These are phyloP conservation scores for Nothopassalora personata DNA, from an alignment of 2,329 filamentous ascomycete species.

Conservation along the genomic window DNA sequence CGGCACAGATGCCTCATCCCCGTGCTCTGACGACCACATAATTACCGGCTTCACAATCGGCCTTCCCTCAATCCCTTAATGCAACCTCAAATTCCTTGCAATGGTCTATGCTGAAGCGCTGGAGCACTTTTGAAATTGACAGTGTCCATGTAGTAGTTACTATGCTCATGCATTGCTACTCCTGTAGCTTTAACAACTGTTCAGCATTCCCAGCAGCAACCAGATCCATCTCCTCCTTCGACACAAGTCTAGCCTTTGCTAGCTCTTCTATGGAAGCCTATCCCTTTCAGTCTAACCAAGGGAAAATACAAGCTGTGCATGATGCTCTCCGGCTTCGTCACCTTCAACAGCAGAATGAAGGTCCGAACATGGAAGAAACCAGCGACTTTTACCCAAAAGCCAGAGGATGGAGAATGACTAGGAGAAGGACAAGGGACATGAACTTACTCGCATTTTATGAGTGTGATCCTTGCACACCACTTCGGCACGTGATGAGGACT, in stretches of 20 bases:
- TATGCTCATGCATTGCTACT: background rate
- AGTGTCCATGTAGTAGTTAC: too few species aligned
- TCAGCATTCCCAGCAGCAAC: slow-evolving; percentile 48
- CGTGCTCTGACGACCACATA: slow-evolving; percentile 7
- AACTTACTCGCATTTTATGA: background rate
- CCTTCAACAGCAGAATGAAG: slow-evolving; percentile 23
- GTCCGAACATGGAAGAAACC: slow-evolving; percentile 39
- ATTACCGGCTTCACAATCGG: slow-evolving; percentile 19
- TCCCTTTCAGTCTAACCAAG: slow-evolving; percentile 46
- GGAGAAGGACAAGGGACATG: background rate
- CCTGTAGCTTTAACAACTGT: slow-evolving; percentile 33
- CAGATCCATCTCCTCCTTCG: slow-evolving; percentile 41
- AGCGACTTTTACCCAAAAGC: slow-evolving; percentile 52
- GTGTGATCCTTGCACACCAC: background rate
- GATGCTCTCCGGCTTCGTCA: slow-evolving; percentile 40
- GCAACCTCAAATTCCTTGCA: slow-evolving; percentile 13
- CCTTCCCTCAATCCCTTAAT: slow-evolving; percentile 15
- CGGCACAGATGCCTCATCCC: background rate
- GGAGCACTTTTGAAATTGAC: too few species aligned
- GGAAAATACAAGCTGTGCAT: slow-evolving; percentile 55
- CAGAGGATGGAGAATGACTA: background rate
- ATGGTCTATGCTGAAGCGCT: too few species aligned
- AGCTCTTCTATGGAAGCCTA: slow-evolving; percentile 45
- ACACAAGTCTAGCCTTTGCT: slow-evolving; percentile 44
- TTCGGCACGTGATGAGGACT: background rate